Evolutionary conservation across 164 flowering plant genomes (phyloP), one percentile per base, ranked within the genome.

Genomic region (Vitis rotundifolia): DNA sequence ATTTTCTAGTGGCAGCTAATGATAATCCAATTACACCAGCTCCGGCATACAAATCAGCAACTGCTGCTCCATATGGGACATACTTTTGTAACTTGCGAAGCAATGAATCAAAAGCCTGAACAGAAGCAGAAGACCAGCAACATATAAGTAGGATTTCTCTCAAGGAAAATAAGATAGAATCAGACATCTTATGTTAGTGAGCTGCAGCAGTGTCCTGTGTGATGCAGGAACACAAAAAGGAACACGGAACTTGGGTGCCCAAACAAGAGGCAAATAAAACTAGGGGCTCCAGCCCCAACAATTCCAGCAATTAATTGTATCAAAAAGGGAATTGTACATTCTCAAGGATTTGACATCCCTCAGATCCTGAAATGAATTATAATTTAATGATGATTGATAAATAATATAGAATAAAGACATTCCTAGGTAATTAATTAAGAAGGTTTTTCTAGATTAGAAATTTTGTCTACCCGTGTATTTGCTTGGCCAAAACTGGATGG

Each of bases 401-500:
- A 37, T 37, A 37, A 37, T 37, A 37, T 37, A 3, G 44, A 37
- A 37, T 6, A 37, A 37, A 37, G 44, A 37, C 7, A 37, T 37
- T 22, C 56, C 5, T 0, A 53, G 7, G n/a, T 18, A 57, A 19
- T 3, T 14, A 53, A 57, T 12, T 29, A 7, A 55, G 47, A 72
- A 52, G 22, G 26, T 22, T n/a, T 47, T 47, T n/a, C 4, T 51
- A 2, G 18, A 67, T 31, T 60, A 68, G 4, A 31, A 15, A 18
- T 49, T 66, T 58, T 52, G 52, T 19, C 5, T 77, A 93, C 99
- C 88, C 84, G 71, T 57, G 93, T 93, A 72, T 95, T 95, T 77
- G 99, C 98, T 78, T 95, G 99, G 44, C 98, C 99, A 88, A 95
- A 95, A 84, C 97, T 89, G 48, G 98, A 95, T 44, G 99, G 98